A percentile compares a stretch with the other conserved stretches of the same genome.
phyloP scores from a whole-genome alignment of 805 yeast species.

The Candida suzukii region DNA sequence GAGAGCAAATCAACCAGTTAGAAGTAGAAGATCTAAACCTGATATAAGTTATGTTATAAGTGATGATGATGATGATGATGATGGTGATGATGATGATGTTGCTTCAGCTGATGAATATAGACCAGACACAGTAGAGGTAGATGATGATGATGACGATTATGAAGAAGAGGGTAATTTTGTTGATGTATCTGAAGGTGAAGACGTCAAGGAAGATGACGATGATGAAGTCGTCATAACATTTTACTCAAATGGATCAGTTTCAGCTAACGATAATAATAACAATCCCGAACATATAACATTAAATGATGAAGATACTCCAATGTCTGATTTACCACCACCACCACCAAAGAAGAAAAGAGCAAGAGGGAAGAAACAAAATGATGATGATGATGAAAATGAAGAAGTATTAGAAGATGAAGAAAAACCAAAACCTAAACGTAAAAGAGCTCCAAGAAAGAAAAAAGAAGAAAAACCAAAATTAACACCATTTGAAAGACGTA shows the following conservation, averaged over 20 bases:
- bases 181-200: constrained; percentile 27
- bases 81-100: constrained; percentile 2
- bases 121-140: constrained; percentile 9
- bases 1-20: neutral
- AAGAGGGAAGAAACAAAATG: constrained; percentile 8
- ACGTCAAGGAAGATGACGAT: constrained; percentile 32
- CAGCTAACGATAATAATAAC: too few relatives aligned
- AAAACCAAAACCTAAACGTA: constrained; percentile 4
- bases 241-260: constrained; percentile 15
- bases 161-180: constrained; percentile 18
- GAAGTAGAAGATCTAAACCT: constrained; percentile 1
- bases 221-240: constrained; percentile 21
- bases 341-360: neutral
- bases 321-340: neutral
- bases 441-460: constrained; percentile 14
- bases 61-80: constrained; percentile 9
- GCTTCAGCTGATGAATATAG: constrained; percentile 7
- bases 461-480: constrained; percentile 41
- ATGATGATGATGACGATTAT: constrained; percentile 11
- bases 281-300: too few relatives aligned
- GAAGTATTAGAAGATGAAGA: constrained; percentile 6
- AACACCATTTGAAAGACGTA: constrained; percentile 63
- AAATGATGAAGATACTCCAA: too few relatives aligned
- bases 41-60: constrained; percentile 1
- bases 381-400: neutral